Conservation (phyloP, 371 early-diverging fungal species). For the Mortierella sp. region DNA sequence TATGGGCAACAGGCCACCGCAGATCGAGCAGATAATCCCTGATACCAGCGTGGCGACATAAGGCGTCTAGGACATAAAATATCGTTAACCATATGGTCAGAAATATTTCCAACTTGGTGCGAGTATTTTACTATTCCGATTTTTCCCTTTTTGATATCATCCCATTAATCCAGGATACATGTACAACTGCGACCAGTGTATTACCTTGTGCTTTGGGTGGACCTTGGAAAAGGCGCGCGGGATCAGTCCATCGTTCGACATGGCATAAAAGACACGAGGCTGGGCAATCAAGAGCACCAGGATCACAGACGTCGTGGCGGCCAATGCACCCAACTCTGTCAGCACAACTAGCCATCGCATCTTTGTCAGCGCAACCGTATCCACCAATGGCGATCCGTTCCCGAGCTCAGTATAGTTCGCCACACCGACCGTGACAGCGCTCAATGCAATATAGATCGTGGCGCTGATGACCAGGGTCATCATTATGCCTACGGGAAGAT, state of each 20-base stretch:
- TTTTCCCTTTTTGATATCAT: neutral
- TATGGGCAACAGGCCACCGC: constrained; percentile 83
- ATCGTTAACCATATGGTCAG: too few species aligned
- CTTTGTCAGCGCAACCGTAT: constrained; percentile 69
- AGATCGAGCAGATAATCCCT: constrained; percentile 75
- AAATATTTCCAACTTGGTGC: too few species aligned
- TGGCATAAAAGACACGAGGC: constrained; percentile 88
- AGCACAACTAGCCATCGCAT: constrained; percentile 78
- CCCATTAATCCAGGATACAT: too few species aligned
- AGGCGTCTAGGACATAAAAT: constrained; percentile 68
- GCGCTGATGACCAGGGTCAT: constrained; percentile 82
- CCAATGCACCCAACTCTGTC: constrained; percentile 81
- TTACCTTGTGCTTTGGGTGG: constrained; percentile 61
- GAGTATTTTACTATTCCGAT: too few species aligned
- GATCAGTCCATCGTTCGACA: constrained; percentile 89
- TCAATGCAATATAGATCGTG: constrained; percentile 72
- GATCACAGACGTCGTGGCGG: constrained; percentile 84
- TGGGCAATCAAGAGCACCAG: constrained; percentile 82
- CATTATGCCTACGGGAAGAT: constrained; percentile 91
- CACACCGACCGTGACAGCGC: constrained; percentile 82
- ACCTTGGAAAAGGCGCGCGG: constrained; percentile 77
- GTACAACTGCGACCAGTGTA: too few species aligned
- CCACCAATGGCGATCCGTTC: constrained; percentile 70
- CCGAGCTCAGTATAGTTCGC: constrained; percentile 65
- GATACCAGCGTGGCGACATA: constrained; percentile 75